Conservation (phyloP, 2,329 filamentous ascomycete species). For the Calonectria pauciramosa region DNA sequence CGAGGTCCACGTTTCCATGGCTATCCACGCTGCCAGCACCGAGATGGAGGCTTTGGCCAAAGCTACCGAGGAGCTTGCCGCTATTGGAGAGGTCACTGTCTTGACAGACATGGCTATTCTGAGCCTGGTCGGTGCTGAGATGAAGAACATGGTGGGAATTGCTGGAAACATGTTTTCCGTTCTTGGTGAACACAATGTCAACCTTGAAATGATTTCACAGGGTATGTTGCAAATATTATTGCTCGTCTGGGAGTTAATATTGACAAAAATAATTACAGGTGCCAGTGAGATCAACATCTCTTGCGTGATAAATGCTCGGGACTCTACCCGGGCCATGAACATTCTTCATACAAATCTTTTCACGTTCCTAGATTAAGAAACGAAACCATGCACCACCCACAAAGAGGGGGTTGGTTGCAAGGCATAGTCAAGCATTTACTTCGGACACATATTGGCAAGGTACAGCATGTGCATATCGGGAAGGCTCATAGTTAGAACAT, state of each 20-base stretch:
- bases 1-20: constrained; percentile 98
- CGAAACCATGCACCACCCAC: not conserved
- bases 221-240: constrained; percentile 67
- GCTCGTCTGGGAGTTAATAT: not conserved
- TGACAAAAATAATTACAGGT: constrained; percentile 65
- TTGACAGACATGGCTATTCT: constrained; percentile 95
- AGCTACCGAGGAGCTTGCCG: constrained; percentile 79
- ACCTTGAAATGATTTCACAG: constrained; percentile 99
- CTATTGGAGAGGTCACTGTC: constrained; percentile 91
- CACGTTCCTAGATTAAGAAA: constrained; percentile 83
- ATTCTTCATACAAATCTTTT: constrained; percentile 97
- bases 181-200: constrained; percentile 92
- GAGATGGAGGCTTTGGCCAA: constrained; percentile 73
- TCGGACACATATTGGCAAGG: not conserved
- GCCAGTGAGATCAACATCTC: constrained; percentile 99
- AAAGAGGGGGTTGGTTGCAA: not conserved
- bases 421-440: not conserved
- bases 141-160: constrained; percentile 98
- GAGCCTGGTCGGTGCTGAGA: constrained; percentile 92
- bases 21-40: constrained; percentile 84
- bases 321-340: constrained; percentile 94
- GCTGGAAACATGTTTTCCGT: constrained; percentile 96
- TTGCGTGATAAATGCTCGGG: constrained; percentile 92
- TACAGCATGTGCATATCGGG: constrained; percentile 25
- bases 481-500: constrained; percentile 28